phyloP scores from a whole-genome alignment of 805 yeast species.

The Tetrapisispora fleetii region DNA sequence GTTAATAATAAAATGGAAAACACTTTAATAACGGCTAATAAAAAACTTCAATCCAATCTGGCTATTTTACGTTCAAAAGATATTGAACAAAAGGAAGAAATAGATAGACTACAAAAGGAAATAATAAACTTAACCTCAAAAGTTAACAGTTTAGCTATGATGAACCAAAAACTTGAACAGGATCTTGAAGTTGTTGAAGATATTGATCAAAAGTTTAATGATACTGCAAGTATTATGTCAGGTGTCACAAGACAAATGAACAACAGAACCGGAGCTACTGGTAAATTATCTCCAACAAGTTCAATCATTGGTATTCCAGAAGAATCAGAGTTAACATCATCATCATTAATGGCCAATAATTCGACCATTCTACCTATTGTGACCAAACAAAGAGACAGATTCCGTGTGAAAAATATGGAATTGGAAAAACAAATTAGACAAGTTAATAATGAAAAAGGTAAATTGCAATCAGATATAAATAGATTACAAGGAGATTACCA shows the following conservation, averaged over 20 bases:
- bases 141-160: slow-evolving; percentile 32
- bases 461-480: slow-evolving; percentile 54
- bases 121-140: slow-evolving; percentile 30
- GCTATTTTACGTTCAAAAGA: slow-evolving; percentile 55
- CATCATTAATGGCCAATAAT: slow-evolving; percentile 25
- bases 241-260: slow-evolving; percentile 37
- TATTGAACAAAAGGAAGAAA: slow-evolving; percentile 35
- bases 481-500: slow-evolving; percentile 63
- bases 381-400: slow-evolving; percentile 91
- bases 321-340: slow-evolving; percentile 22
- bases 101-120: slow-evolving; percentile 33
- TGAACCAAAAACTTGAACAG: slow-evolving; percentile 58
- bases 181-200: slow-evolving; percentile 59
- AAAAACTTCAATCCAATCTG: slow-evolving; percentile 59
- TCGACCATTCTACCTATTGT: slow-evolving; percentile 65
- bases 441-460: slow-evolving; percentile 42
- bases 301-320: slow-evolving; percentile 40
- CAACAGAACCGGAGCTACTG: slow-evolving; percentile 22
- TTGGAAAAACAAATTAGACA: slow-evolving; percentile 72
- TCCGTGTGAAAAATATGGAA: slow-evolving; percentile 72
- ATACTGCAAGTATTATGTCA: slow-evolving; percentile 58
- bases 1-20: slow-evolving; percentile 37
- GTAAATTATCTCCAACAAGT: slow-evolving; percentile 42
- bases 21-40: slow-evolving; percentile 60
- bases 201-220: slow-evolving; percentile 30